These are phyloP conservation scores for Zygosaccharomyces siamensis DNA, from an alignment of 805 yeast genomes.

Conservation along the genomic window DNA sequence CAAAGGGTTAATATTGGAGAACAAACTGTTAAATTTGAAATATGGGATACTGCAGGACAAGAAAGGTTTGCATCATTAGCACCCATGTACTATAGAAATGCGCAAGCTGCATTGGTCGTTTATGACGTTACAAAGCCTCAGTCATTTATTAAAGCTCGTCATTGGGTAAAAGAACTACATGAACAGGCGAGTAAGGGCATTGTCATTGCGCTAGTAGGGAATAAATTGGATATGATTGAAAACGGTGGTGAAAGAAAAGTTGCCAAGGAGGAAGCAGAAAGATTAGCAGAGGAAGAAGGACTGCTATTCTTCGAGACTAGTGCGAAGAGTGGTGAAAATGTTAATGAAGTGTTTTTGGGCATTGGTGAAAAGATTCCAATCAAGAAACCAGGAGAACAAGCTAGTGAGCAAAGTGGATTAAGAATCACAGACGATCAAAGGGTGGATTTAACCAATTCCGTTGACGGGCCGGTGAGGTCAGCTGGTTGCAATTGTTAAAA, in stretches of 20 bases:
- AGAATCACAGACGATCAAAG: conserved; percentile 29
- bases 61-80: conserved; percentile 94
- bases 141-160: conserved; percentile 91
- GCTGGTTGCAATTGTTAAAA: conserved; percentile 34
- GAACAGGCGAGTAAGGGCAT: conserved; percentile 93
- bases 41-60: conserved; percentile 98
- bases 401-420: conserved; percentile 19
- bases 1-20: conserved; percentile 87
- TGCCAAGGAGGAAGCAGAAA: conserved; percentile 78
- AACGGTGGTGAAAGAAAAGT: conserved; percentile 57
- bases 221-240: conserved; percentile 77
- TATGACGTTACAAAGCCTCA: conserved; percentile 95
- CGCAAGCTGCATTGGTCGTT: conserved; percentile 94
- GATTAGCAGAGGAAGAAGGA: conserved; percentile 86
- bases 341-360: conserved; percentile 84
- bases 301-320: conserved; percentile 88
- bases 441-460: conserved; percentile 34
- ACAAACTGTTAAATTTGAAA: conserved; percentile 83
- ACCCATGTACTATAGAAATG: conserved; percentile 95
- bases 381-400: conserved; percentile 27
- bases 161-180: conserved; percentile 95
- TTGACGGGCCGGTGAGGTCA: conserved; percentile 30
- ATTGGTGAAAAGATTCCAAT: conserved; percentile 82
- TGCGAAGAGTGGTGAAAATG: conserved; percentile 86
- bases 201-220: conserved; percentile 89